Evolutionary conservation across 352 stramenopile genomes (phyloP).

Genomic region (Phytophthora palmivora): DNA sequence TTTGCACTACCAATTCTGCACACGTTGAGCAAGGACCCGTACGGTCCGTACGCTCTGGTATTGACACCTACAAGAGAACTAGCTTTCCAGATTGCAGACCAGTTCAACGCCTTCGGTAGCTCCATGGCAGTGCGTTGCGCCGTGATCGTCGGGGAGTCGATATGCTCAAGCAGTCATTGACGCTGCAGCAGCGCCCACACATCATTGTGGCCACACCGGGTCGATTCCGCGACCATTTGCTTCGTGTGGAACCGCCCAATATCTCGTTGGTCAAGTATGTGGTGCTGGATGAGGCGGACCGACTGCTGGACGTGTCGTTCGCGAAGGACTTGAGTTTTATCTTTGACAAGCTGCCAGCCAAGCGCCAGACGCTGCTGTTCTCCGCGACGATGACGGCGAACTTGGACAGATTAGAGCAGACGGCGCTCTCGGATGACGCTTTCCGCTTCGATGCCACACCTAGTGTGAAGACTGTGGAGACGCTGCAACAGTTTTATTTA

Average conservation of each 20-base stretch:
- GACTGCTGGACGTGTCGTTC: conserved; percentile 91
- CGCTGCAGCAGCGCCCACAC: conserved; percentile 93
- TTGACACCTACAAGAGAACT: conserved; percentile 98
- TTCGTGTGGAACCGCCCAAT: conserved; percentile 91
- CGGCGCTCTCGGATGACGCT: conserved; percentile 60
- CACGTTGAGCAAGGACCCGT: conserved; percentile 92
- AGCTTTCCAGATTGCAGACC: conserved; percentile 98
- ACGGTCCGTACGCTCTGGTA: conserved; percentile 96
- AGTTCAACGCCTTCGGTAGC: conserved; percentile 96
- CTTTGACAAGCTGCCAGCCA: conserved; percentile 73
- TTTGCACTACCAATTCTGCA: conserved; percentile 99
- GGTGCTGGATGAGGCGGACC: conserved; percentile 98
- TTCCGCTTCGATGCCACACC: conserved; percentile 82
- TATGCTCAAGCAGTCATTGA: conserved; percentile 93
- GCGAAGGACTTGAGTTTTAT: conserved; percentile 91
- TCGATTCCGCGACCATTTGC: conserved; percentile 92
- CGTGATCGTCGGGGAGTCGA: conserved; percentile 97
- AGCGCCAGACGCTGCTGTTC: conserved; percentile 97
- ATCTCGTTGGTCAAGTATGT: conserved; percentile 93
- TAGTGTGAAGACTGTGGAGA: conserved; percentile 90
- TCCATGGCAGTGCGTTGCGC: conserved; percentile 88
- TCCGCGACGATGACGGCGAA: conserved; percentile 97
- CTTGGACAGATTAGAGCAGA: conserved; percentile 85
- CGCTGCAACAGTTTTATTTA: conserved; percentile 97
- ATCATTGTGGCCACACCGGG: conserved; percentile 98